phyloP scores from a whole-genome alignment of 1,284 basidiomycete species.

The Apiotrichum akiyoshidainum region DNA sequence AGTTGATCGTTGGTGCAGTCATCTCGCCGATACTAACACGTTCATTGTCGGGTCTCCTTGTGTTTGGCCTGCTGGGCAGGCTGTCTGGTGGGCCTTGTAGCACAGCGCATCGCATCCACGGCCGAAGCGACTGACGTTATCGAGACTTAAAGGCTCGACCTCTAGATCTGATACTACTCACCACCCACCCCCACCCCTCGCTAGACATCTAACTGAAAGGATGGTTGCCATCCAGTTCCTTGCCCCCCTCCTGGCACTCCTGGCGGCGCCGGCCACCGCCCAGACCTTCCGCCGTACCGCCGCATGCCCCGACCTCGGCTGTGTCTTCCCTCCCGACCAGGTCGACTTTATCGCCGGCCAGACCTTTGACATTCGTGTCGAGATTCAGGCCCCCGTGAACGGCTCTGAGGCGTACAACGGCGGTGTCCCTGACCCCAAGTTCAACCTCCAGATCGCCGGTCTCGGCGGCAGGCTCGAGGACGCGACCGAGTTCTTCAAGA shows the following conservation, averaged over 20 bases:
- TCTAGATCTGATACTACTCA: too few species aligned
- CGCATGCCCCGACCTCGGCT: constrained; percentile 48
- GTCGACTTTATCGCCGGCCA: constrained; percentile 46
- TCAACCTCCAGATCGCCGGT: constrained; percentile 43
- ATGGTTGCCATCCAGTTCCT: constrained; percentile 26
- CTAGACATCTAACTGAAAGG: background rate
- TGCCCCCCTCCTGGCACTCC: constrained; percentile 13
- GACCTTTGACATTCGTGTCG: constrained; percentile 45
- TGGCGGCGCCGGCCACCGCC: constrained; percentile 30
- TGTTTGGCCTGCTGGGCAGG: too few species aligned
- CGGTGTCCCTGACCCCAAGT: constrained; percentile 42
- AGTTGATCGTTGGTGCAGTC: too few species aligned
- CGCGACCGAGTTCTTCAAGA: constrained; percentile 44
- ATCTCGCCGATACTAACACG: too few species aligned
- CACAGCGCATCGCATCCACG: too few species aligned
- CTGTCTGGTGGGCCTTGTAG: too few species aligned
- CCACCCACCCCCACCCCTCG: background rate
- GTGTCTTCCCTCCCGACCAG: constrained; percentile 47
- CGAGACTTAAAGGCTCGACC: too few species aligned
- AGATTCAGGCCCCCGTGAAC: constrained; percentile 52
- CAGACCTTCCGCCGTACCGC: constrained; percentile 50
- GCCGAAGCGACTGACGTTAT: too few species aligned
- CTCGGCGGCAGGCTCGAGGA: constrained; percentile 36
- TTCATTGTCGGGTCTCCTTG: too few species aligned
- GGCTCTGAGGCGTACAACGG: constrained; percentile 50